Evolutionary conservation across 208 protist genomes (phyloP), one percentile per base, ranked within the genome.

Genomic region (Phytomonas sp.): DNA sequence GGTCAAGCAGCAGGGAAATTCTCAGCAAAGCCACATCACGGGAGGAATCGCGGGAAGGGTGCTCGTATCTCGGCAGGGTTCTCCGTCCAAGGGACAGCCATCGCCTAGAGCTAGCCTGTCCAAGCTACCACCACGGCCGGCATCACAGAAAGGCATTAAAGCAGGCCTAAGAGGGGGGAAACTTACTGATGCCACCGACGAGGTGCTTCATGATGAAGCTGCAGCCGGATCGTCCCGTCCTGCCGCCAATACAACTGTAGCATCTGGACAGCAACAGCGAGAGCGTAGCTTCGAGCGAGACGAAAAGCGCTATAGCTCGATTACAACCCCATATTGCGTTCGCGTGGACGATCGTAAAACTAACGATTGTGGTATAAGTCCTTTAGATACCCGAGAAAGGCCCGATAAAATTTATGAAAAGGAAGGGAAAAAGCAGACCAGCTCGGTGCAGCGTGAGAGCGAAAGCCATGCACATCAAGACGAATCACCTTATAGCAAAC

Each of bases 241-340:
- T 34, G 33, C 33, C 33, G 6, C 33, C 40, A 1, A 20, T 51
- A 8, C 8, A 51, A 20, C 40, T 20, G 11, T 51, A 51, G 40
- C 17, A 8, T 51, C 40, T 51, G 40, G 40, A 20, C 40, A 11
- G 46, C 46, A 7, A 26, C 46, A 56, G 17, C 72, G 61, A 0
- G 72, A 77, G n/a, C 72, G 75, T 43, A 77, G 72, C 63, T 81
- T 81, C 61, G 76, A 79, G 71, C 75, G 81, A 13, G 70, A 73
- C 51, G 81, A 83, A 61, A 46, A 79, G 29, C 73, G 78, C 0
- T 77, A 72, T 69, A 80, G 68, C 30, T 70, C 67, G 34, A 75
- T 80, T 51, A 63, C 33, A 51, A 43, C 66, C 0, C 31, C 43
- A 31, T 9, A 20, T 56, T 9, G 28, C 4, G 59, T 67, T 20